A percentile compares a stretch with the other conserved stretches of the same genome.
Evolutionary conservation across 371 early-diverging fungal species (phyloP).

Genomic region (Umbelopsis sp.): DNA sequence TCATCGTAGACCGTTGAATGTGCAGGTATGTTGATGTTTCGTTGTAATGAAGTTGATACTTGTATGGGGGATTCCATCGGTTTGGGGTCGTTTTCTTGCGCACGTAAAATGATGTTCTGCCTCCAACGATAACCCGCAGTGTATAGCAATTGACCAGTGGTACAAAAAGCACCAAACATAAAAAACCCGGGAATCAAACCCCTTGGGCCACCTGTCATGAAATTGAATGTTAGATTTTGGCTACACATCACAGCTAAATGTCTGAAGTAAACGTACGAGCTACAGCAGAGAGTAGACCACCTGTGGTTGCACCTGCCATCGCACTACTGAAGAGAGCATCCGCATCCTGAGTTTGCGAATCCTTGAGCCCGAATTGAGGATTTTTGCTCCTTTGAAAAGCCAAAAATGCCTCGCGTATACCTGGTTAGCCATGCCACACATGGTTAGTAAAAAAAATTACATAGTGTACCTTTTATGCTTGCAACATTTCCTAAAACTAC

Average conservation of each 20-base stretch:
- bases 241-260: neutral
- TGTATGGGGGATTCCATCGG: neutral
- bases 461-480: too few species aligned
- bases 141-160: slow-evolving; percentile 32
- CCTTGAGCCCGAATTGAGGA: slow-evolving; percentile 57
- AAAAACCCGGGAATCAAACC: slow-evolving; percentile 54
- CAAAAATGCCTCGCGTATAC: slow-evolving; percentile 58
- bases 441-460: neutral
- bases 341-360: slow-evolving; percentile 58
- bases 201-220: slow-evolving; percentile 49
- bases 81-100: slow-evolving; percentile 8
- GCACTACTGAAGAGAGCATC: slow-evolving; percentile 63
- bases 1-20: slow-evolving; percentile 14
- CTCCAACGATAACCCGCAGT: slow-evolving; percentile 47
- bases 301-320: slow-evolving; percentile 60
- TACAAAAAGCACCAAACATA: slow-evolving; percentile 52
- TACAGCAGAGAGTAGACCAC: slow-evolving; percentile 56
- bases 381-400: slow-evolving; percentile 58
- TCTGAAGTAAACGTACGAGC: slow-evolving; percentile 39
- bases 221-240: neutral
- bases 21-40: slow-evolving; percentile 11
- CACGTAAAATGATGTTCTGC: slow-evolving; percentile 35
- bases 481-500: neutral
- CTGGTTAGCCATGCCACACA: neutral
- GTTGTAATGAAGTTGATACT: slow-evolving; percentile 8